These are phyloP conservation scores for Diaporthe eres DNA, from an alignment of 2,329 filamentous ascomycete genomes.

Conservation along the genomic window DNA sequence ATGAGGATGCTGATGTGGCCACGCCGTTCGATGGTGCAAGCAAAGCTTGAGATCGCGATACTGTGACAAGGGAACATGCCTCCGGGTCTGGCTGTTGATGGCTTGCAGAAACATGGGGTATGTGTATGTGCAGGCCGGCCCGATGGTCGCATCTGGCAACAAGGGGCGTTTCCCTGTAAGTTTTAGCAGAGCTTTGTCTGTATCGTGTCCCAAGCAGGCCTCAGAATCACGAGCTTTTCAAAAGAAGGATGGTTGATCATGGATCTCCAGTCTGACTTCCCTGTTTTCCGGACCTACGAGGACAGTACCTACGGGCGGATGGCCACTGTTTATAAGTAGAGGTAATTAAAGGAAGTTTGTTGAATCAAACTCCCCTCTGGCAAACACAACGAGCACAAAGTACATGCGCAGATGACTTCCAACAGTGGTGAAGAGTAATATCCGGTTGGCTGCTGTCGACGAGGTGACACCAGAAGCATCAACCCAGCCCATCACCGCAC, in stretches of 20 bases:
- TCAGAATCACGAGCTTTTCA: not conserved
- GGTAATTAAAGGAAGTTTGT: not conserved
- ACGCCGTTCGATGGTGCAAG: not conserved
- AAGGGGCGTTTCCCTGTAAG: not conserved
- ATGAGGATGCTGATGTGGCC: no score
- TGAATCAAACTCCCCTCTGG: not conserved
- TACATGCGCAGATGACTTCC: not conserved
- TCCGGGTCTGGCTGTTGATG: not conserved
- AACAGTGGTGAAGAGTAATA: not conserved
- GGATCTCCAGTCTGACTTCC: not conserved
- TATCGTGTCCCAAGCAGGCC: not conserved
- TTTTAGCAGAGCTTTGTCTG: not conserved
- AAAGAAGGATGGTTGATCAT: not conserved
- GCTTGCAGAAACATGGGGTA: not conserved
- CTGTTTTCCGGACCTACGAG: not conserved
- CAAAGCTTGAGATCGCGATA: not conserved
- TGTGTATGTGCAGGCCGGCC: not conserved
- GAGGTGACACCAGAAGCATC: not conserved
- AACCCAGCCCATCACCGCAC: constrained; percentile 61
- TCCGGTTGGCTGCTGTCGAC: not conserved
- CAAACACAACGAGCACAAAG: not conserved
- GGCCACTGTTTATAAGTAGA: not conserved
- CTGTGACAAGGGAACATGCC: not conserved
- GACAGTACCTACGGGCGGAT: not conserved
- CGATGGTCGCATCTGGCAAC: not conserved